These are phyloP conservation scores for Starmerella asiatica DNA, from an alignment of 805 yeast genomes.

Conservation along the genomic window DNA sequence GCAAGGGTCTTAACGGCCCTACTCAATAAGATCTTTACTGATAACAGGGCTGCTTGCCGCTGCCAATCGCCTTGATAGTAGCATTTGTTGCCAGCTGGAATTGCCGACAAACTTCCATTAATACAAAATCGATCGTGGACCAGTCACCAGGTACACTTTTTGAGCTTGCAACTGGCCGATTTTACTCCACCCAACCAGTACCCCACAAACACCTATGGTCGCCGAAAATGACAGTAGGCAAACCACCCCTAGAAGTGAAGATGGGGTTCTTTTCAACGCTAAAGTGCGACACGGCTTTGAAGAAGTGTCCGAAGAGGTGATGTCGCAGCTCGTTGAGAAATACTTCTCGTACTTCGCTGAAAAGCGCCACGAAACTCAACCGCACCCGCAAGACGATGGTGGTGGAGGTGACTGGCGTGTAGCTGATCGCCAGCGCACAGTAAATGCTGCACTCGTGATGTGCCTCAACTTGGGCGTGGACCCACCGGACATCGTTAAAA, in stretches of 20 bases:
- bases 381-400: constrained; percentile 51
- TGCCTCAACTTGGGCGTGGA: constrained; percentile 91
- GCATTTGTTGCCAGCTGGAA: no score
- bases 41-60: no score
- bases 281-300: constrained; percentile 45
- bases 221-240: not conserved
- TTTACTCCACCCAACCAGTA: not conserved
- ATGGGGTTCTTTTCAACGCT: constrained; percentile 21
- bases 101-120: no score
- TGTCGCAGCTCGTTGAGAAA: constrained; percentile 30
- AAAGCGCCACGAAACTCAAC: constrained; percentile 82
- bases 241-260: not conserved
- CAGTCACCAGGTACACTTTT: no score
- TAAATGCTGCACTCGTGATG: constrained; percentile 79
- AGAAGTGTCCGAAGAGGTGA: constrained; percentile 20
- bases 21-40: no score
- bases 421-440: constrained; percentile 82
- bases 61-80: no score
- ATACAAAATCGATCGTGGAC: no score
- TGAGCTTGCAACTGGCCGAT: no score
- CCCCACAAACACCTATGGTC: no score
- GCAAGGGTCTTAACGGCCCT: no score
- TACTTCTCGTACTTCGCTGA: constrained; percentile 80
- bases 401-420: constrained; percentile 70
- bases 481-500: constrained; percentile 89